These are phyloP conservation scores for Fimicolochytrium jonesii DNA, from an alignment of 192 early-diverging fungal species.

Conservation along the genomic window DNA sequence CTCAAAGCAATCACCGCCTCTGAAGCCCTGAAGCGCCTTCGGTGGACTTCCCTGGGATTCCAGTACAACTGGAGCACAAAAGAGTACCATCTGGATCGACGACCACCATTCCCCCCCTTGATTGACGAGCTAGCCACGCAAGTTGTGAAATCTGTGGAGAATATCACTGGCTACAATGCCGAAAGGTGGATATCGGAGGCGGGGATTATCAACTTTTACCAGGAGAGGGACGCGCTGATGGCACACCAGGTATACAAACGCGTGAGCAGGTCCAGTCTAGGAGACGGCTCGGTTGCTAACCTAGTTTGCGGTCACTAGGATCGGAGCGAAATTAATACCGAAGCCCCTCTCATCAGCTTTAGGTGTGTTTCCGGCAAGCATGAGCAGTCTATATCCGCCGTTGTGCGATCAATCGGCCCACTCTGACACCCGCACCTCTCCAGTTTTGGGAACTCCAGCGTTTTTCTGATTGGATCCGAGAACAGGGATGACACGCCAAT, in stretches of 20 bases:
- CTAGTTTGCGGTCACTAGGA: too few relatives aligned
- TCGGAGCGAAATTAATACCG: conserved; percentile 79
- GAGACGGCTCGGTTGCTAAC: too few relatives aligned
- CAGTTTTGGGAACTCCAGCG: conserved; percentile 69
- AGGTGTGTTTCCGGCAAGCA: conserved; percentile 22
- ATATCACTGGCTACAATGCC: conserved; percentile 54
- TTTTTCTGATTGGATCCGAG: conserved; percentile 77
- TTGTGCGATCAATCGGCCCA: neutral
- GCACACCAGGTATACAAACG: too few relatives aligned
- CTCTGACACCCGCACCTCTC: neutral
- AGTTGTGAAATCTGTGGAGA: conserved; percentile 62
- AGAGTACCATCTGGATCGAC: conserved; percentile 67
- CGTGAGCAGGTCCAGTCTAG: too few relatives aligned
- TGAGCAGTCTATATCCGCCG: conserved; percentile 15
- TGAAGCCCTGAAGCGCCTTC: conserved; percentile 24
- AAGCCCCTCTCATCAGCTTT: conserved; percentile 66
- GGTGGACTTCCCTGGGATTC: conserved; percentile 50
- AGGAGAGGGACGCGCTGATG: conserved; percentile 73
- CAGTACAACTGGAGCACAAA: conserved; percentile 46
- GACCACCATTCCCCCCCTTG: conserved; percentile 64
- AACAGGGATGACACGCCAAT: conserved; percentile 65
- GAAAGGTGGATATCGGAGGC: conserved; percentile 71
- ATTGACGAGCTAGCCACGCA: conserved; percentile 56
- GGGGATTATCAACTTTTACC: conserved; percentile 93
- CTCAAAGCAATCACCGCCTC: conserved; percentile 20